A percentile compares a stretch with the other conserved stretches of the same genome.
Conservation (phyloP, 345 rosid species). For the Anacardium occidentale region DNA sequence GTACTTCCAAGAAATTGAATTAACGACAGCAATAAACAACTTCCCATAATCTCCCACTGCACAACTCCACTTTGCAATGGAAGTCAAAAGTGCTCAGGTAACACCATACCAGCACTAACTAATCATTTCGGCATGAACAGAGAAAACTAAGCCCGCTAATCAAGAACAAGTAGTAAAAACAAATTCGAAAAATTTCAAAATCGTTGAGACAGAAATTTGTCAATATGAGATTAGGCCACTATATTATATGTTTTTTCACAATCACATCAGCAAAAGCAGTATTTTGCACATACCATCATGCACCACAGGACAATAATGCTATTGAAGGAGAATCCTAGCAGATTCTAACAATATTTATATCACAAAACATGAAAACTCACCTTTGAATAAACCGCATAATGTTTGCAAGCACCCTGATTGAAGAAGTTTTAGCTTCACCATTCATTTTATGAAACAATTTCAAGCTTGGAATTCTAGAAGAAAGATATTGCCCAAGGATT, state of each 20-base stretch:
- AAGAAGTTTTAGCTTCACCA: slow-evolving; percentile 47
- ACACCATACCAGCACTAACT: background rate
- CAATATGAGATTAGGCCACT: background rate
- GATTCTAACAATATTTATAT: background rate
- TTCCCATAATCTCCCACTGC: background rate
- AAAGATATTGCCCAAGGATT: slow-evolving; percentile 51
- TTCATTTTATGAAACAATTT: slow-evolving; percentile 55
- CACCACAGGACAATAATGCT: background rate
- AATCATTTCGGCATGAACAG: background rate
- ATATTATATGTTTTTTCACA: background rate
- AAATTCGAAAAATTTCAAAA: background rate
- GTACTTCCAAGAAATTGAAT: background rate
- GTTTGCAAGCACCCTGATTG: slow-evolving; percentile 56
- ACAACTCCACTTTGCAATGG: background rate
- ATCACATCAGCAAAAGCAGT: background rate
- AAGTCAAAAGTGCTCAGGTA: background rate
- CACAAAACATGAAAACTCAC: slow-evolving; percentile 33
- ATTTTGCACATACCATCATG: background rate
- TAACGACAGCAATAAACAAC: background rate
- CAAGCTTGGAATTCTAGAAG: slow-evolving; percentile 80
- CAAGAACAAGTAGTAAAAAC: background rate
- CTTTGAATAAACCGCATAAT: slow-evolving; percentile 69
- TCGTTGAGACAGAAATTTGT: background rate
- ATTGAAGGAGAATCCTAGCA: background rate
- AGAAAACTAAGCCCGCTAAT: background rate